A percentile compares a stretch with the other conserved stretches of the same genome.
Evolutionary conservation across 768 basidiomycete species (phyloP).

Genomic region (Tricholoma terreum): DNA sequence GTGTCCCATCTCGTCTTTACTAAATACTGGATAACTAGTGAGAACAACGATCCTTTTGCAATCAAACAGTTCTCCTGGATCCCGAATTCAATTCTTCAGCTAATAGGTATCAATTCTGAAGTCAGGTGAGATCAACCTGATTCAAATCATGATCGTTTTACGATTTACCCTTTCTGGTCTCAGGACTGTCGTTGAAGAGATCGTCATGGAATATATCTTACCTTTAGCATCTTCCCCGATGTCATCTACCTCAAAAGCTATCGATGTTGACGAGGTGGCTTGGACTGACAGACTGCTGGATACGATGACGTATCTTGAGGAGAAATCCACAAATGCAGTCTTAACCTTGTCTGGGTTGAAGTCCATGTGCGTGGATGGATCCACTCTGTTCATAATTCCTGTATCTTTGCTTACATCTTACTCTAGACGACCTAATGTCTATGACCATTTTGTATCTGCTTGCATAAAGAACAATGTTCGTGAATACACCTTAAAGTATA

Average conservation of each 20-base stretch:
- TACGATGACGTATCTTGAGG: conserved; percentile 67
- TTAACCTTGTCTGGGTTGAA: conserved; percentile 63
- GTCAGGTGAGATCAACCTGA: conserved; percentile 46
- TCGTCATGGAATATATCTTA: conserved; percentile 72
- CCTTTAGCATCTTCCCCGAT: conserved; percentile 62
- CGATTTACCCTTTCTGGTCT: background rate
- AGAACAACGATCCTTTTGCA: conserved; percentile 72
- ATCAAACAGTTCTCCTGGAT: conserved; percentile 91
- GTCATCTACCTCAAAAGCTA: conserved; percentile 42
- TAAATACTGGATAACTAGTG: conserved; percentile 45
- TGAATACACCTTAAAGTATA: conserved; percentile 6
- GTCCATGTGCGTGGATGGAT: conserved; percentile 44
- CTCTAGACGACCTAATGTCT: conserved; percentile 63
- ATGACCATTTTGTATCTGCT: conserved; percentile 64
- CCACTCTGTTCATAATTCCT: background rate
- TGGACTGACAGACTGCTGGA: conserved; percentile 86
- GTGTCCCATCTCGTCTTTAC: background rate
- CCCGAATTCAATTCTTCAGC: conserved; percentile 66
- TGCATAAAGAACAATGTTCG: conserved; percentile 85
- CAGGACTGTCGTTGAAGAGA: conserved; percentile 62
- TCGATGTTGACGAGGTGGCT: conserved; percentile 68
- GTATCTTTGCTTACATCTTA: background rate
- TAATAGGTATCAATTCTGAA: conserved; percentile 49
- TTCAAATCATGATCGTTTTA: background rate
- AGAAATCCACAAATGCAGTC: conserved; percentile 54